phyloP scores from a whole-genome alignment of 2,329 filamentous ascomycete genomes.

The Neofusicoccum sp. region DNA sequence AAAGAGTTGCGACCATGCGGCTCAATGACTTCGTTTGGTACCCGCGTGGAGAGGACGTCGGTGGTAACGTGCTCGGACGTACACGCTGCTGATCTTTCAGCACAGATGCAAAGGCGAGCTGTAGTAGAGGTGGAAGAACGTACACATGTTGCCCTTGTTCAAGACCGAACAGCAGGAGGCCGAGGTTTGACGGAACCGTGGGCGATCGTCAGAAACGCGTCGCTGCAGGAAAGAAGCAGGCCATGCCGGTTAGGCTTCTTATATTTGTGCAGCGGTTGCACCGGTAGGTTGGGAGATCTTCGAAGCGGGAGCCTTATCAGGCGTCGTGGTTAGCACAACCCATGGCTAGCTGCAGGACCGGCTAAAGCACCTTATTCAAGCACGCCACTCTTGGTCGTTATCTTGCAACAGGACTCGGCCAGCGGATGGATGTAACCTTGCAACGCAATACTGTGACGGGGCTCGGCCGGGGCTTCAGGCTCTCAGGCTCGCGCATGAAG shows the following conservation, averaged over 20 bases:
- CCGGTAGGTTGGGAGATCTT: neutral
- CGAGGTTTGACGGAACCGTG: neutral
- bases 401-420: neutral
- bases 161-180: neutral
- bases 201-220: conserved; percentile 1
- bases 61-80: neutral
- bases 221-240: neutral
- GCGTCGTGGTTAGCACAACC: neutral
- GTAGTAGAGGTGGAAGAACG: neutral
- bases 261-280: neutral
- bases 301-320: neutral
- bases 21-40: neutral
- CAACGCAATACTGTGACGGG: neutral
- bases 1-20: neutral
- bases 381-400: conserved; percentile 15
- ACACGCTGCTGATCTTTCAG: neutral
- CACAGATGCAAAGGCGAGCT: neutral
- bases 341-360: neutral
- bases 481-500: neutral
- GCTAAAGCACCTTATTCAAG: neutral
- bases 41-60: conserved; percentile 3
- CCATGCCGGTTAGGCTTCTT: neutral
- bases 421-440: neutral
- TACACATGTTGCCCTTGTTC: conserved; percentile 9
- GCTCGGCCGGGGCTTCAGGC: neutral